Base-by-base conservation (phyloP, 202 grass and related monocot species). In the Brachypodium distachyon region DNA sequence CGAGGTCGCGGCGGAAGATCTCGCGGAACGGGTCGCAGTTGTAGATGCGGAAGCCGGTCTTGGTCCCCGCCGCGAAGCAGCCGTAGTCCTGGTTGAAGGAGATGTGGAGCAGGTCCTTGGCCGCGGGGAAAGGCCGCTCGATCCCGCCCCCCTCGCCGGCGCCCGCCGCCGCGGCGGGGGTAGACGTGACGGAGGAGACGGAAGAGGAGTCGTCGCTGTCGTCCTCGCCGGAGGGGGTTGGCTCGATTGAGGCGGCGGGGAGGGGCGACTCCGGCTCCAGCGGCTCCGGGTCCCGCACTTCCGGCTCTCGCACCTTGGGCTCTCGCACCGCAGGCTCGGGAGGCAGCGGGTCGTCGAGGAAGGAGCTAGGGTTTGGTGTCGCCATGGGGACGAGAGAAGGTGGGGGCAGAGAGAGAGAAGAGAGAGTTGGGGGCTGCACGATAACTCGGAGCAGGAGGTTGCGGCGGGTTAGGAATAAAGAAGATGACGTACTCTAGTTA, bases 1-100 rank as follows among this genome's bases (percentile, higher is more conserved):
- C 84, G 72, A 91, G 83, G 60, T 95, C 88, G 7, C 89, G 90
- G 74, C 87, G 85, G 85, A 95, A 99, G 86, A 92, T 99, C 88
- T 99, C 91, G 73, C 90, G 90, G 77, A 98, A 95, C 17, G 96
- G 96, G 71, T 99, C 89, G 44, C 96, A 99, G 74, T 93, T 99
- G 50, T 93, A 95, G 85, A 99, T 99, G 83, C 87, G 87, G 83
- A 99, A 99, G 34, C 96, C 96, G 7, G 83, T 78, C 47, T 86
- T 86, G 23, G 89, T 90, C 7, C 96, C 92, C 12, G 81, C 91
- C 47, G 91, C 89, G 82, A 99, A 93, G 80, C 96, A 99, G 25
- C 87, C 89, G 74, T 95, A 80, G 89, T 95, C 91, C 91, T 99
- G 96, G 83, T 99, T 99, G 87, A 91, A 99, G 71, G 96, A 95